Evolutionary conservation across 768 basidiomycete genomes (phyloP).

Genomic region (Lactifluus echinatus): DNA sequence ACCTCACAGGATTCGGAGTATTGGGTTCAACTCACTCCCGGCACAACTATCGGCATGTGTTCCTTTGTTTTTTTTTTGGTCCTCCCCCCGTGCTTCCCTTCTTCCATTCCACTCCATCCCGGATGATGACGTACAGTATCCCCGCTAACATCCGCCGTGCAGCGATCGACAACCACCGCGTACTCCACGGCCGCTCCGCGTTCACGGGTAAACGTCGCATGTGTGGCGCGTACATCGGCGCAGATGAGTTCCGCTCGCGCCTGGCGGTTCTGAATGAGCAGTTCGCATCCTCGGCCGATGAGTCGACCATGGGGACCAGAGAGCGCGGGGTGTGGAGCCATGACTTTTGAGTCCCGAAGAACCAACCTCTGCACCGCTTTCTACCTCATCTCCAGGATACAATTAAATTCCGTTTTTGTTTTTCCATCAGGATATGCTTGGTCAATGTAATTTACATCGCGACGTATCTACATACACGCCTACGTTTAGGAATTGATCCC

Average conservation of each 20-base stretch:
- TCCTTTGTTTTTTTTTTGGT: neutral
- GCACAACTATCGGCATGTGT: conserved; percentile 70
- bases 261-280: conserved; percentile 58
- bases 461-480: neutral
- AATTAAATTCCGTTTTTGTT: neutral
- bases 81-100: neutral
- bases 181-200: conserved; percentile 88
- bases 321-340: conserved; percentile 22
- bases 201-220: conserved; percentile 84
- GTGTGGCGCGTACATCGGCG: conserved; percentile 92
- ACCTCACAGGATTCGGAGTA: conserved; percentile 80
- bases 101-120: neutral
- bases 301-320: neutral
- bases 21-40: conserved; percentile 84
- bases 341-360: conserved; percentile 11
- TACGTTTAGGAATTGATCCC: neutral
- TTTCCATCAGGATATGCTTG: no score
- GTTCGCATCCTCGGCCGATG: conserved; percentile 33
- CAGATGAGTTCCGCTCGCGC: conserved; percentile 83
- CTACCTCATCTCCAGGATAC: no score
- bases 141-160: neutral
- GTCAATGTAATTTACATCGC: neutral
- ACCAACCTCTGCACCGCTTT: neutral
- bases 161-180: conserved; percentile 91
- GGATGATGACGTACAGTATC: neutral